Base-by-base conservation (phyloP, 2,329 filamentous ascomycete species). In the Clonostachys byssicola region DNA sequence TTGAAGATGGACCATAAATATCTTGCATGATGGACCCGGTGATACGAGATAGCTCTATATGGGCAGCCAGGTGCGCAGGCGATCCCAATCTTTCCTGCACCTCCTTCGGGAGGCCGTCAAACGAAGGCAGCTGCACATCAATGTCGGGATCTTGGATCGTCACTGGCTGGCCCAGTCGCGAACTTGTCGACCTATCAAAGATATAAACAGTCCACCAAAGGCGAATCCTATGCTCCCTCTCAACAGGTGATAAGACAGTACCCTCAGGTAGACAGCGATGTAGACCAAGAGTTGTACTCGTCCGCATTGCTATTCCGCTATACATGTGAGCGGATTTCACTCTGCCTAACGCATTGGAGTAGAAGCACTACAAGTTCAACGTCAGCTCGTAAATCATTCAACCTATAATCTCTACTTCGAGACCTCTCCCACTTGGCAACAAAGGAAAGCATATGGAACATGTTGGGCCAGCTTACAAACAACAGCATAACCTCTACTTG, bases 141-240 rank as follows among this genome's bases (percentile, higher is more conserved):
- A 51, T 51, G 18, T 51, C 50, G 13, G 47, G 14, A 35, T 51
- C 50, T 38, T 49, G 50, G 12, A 51, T 51, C 8, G 50, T 51
- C 20, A 51, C 12, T 6, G 50, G 50, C 40, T 51, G 50, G 12
- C 50, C 50, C 12, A 51, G 50, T 43, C 47, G 49, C 5, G 50
- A 51, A 34, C 50, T 47, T 3, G 50, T 49, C n/a, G 50, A 51
- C 16, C 50, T 43, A 17, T 51, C 50, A 41, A 51, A 51, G 13
- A 51, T 39, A 23, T 51, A 51, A n/a, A 51, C 50, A 17, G 50
- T 51, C 50, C 50, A 51, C 50, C 50, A 51, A 5, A 51, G 45
- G 5, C 50, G 41, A 38, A 46, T 46, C 12, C 50, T 45, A 34
- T 51, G 45, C 33, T 51, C 50, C 30, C 45, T 40, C 20, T 51